Evolutionary conservation across 2,329 filamentous ascomycete genomes (phyloP), one percentile per base, ranked within the genome.

Genomic region (Penicillium glabrum): DNA sequence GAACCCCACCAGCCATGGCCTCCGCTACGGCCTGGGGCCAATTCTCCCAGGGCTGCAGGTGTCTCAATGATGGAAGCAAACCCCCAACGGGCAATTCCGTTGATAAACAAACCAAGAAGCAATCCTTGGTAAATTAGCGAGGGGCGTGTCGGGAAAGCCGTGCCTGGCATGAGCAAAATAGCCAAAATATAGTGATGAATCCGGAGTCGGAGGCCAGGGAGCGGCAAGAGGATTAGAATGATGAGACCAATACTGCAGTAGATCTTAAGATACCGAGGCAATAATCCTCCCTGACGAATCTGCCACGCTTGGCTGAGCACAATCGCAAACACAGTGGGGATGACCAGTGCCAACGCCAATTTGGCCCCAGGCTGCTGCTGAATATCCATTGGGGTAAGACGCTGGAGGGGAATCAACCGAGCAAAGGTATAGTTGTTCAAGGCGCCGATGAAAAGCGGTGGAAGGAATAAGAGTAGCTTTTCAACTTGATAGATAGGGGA

Each of bases 131-230:
- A 98, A 2, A 96, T 74, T 9, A 98, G 80, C 0, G 88, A 88
- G 0, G 91, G 89, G 0, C 95, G 85, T 6, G 90, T 98, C 64
- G 96, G 93, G 73, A 98, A 86, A 52, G 86, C 87, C 0, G 95
- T 98, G 0, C 93, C 95, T 0, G 93, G 91, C 5, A 98, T 83
- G 0, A 99, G 83, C 0, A 98, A 80, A 14, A 99, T 83, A 1
- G 88, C 92, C 5, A 98, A 81, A 62, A 98, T 90, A 71, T 98
- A 99, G 73, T 99, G 95, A 71, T 99, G 95, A 55, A 99, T 92
- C 33, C 95, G 87, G 49, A 99, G 82, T 60, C 87, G 89, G 51
- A 96, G 85, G 8, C 86, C 84, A 0, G 93, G 93, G 6, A 96
- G 76, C 1, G 83, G 77, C 13, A 96, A 80, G 33, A 89, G 83